phyloP scores from a whole-genome alignment of 768 basidiomycete species.

The Boletus speciosus region DNA sequence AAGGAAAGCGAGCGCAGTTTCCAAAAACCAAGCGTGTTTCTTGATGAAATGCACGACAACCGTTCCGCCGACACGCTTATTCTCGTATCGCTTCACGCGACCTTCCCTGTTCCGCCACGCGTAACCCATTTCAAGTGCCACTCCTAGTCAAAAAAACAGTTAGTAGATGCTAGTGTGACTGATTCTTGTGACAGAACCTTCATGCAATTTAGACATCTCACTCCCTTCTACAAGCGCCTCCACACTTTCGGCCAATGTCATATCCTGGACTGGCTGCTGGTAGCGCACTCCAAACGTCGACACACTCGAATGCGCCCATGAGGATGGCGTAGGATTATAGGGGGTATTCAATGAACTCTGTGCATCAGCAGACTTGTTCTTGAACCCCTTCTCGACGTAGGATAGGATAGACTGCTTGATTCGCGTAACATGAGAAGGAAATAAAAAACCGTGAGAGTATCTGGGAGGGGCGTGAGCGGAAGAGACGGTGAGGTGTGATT shows the following conservation, averaged over 20 bases:
- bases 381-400: constrained; percentile 45
- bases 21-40: constrained; percentile 94
- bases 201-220: constrained; percentile 67
- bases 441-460: constrained; percentile 93
- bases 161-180: background rate
- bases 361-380: constrained; percentile 34
- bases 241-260: constrained; percentile 67
- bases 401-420: constrained; percentile 55
- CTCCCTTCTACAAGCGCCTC: constrained; percentile 95
- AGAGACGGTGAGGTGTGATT: constrained; percentile 1
- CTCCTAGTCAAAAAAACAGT: constrained; percentile 38
- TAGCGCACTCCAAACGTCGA: constrained; percentile 81
- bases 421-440: constrained; percentile 80
- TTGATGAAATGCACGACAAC: constrained; percentile 97
- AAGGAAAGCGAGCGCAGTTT: constrained; percentile 85
- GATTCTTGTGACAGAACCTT: constrained; percentile 42
- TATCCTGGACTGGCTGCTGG: constrained; percentile 58
- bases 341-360: constrained; percentile 20
- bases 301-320: constrained; percentile 81
- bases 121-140: constrained; percentile 54
- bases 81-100: constrained; percentile 57
- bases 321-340: constrained; percentile 44
- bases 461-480: constrained; percentile 36
- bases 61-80: constrained; percentile 81
- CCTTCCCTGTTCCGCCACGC: constrained; percentile 78